A percentile compares a stretch with the other conserved stretches of the same genome.
These are phyloP conservation scores for Nepenthes gracilis DNA, from an alignment of 148 eudicot species.

Conservation along the genomic window DNA sequence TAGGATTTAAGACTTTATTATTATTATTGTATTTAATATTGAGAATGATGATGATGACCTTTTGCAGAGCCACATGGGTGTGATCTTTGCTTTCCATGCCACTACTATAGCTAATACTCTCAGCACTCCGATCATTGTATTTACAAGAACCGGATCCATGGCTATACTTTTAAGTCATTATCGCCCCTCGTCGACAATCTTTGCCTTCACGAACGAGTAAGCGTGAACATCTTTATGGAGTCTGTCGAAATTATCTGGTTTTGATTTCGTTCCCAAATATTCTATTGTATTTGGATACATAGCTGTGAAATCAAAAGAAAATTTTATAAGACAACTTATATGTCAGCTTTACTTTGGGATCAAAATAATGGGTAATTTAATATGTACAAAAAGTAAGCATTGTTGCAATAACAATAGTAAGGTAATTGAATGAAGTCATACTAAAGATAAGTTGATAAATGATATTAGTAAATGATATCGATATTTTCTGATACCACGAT, in stretches of 20 bases:
- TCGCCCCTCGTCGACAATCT: constrained; percentile 75
- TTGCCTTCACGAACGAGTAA: constrained; percentile 91
- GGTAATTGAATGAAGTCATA: too few species aligned
- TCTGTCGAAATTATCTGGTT: neutral
- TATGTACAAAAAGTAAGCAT: too few species aligned
- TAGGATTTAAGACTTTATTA: too few species aligned
- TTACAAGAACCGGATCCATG: constrained; percentile 99
- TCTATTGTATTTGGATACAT: too few species aligned
- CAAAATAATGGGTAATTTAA: too few species aligned
- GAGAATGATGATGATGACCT: constrained; percentile 1
- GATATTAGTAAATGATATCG: too few species aligned
- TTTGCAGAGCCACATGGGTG: constrained; percentile 65
- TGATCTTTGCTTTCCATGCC: constrained; percentile 89
- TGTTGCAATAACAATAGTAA: too few species aligned
- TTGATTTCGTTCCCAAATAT: neutral
- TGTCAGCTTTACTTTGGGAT: too few species aligned
- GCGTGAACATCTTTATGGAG: neutral
- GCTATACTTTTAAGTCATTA: constrained; percentile 80
- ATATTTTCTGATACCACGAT: too few species aligned
- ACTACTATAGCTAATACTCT: constrained; percentile 89
- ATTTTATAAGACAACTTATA: too few species aligned
- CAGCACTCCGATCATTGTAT: constrained; percentile 78
- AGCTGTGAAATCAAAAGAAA: too few species aligned
- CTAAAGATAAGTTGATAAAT: too few species aligned
- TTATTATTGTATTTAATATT: neutral